Evolutionary conservation across 2,329 filamentous ascomycete species (phyloP), one percentile per base, ranked within the genome.

Genomic region (Fonsecaea erecta): DNA sequence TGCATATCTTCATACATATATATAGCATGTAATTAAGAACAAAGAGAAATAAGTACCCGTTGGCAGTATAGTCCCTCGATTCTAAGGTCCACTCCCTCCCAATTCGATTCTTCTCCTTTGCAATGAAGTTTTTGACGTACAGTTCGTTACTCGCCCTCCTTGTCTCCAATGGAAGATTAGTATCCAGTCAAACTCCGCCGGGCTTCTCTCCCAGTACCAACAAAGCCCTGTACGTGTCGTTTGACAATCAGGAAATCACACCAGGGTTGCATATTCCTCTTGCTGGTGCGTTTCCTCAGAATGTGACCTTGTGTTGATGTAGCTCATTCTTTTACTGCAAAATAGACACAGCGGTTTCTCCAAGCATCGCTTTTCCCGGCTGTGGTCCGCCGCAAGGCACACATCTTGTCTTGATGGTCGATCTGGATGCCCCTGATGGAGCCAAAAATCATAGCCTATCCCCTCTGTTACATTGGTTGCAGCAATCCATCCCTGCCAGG

Each of bases 361-460:
- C 43, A 11, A 48, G 18, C 21, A 48, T 24, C 43, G 6, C 7
- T 12, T 48, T 48, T 12, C 21, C 21, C 3, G 43, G 43, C 43
- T 24, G 21, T 48, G 43, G 74, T 70, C 83, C 85, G 1, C 78
- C 84, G 28, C 84, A 40, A 6, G n/a, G 18, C 16, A n/a, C 37
- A 14, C 37, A 40, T n/a, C 37, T 40, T 12, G 14, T n/a, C 16
- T 16, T 40, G 16, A 40, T 40, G 37, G n/a, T 40, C 37, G 37
- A 40, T 3, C 37, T 40, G 14, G 37, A 40, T 18, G 37, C 37
- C 2, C 37, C 37, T 40, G 37, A n/a, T 40, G 37, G 37, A 4
- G 37, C 37, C 37, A 40, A 34, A 5, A 40, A 34, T 11, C 32
- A 11, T 11, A 34, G 37, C 37, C 37, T 40, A 16, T n/a, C 37